Percentiles rank a stretch among this genome's conserved stretches.
Evolutionary conservation across 2,329 filamentous ascomycete genomes (phyloP).

Genomic region (Fusarium haematococcum): DNA sequence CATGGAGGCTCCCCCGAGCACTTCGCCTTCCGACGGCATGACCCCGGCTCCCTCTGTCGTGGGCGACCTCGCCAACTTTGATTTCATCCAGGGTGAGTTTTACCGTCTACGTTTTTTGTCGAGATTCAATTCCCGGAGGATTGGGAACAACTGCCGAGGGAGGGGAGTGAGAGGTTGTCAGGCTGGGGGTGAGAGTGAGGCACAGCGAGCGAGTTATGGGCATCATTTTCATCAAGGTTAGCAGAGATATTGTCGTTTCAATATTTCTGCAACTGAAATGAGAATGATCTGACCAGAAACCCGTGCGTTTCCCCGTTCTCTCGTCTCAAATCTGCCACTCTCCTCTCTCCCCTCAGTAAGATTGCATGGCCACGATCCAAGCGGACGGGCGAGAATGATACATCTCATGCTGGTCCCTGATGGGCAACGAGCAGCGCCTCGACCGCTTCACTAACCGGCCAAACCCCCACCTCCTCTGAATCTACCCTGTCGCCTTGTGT

Average conservation of each 20-base stretch:
- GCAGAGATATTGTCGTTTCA: constrained; percentile 4
- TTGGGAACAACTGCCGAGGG: neutral
- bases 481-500: constrained; percentile 30
- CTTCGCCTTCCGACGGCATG: constrained; percentile 53
- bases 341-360: constrained; percentile 13
- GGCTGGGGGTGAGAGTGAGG: neutral
- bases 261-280: neutral
- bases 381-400: constrained; percentile 31
- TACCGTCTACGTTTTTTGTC: constrained; percentile 1
- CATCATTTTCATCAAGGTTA: neutral
- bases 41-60: constrained; percentile 56
- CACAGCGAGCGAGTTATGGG: neutral
- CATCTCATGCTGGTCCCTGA: constrained; percentile 25
- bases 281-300: neutral
- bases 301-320: constrained; percentile 8
- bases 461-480: constrained; percentile 30
- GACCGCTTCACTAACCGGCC: constrained; percentile 16
- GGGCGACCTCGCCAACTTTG: constrained; percentile 59
- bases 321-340: constrained; percentile 6
- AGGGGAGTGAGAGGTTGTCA: neutral
- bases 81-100: constrained; percentile 64
- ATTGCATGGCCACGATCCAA: constrained; percentile 28
- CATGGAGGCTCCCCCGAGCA: constrained; percentile 47
- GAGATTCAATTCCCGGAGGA: neutral
- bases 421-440: constrained; percentile 26